Percentiles rank a stretch among this genome's conserved stretches.
These are phyloP conservation scores for Citrullus colocynthis DNA, from an alignment of 306 rosid species.

Conservation along the genomic window DNA sequence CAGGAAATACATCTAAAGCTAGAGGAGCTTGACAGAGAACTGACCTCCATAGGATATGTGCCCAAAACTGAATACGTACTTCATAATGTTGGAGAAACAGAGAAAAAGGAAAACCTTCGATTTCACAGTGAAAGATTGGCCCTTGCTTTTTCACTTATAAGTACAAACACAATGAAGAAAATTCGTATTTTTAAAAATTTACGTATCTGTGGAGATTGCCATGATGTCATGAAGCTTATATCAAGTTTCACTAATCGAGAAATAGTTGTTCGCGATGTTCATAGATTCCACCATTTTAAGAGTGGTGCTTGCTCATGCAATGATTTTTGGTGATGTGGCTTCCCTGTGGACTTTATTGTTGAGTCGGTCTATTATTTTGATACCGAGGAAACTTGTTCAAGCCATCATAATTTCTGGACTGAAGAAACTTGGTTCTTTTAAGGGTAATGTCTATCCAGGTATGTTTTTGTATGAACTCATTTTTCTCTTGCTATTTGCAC, in stretches of 20 bases:
- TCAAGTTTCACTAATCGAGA: constrained; percentile 16
- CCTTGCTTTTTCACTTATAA: constrained; percentile 18
- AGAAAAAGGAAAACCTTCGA: constrained; percentile 17
- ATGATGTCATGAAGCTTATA: constrained; percentile 19
- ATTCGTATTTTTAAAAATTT: constrained; percentile 22
- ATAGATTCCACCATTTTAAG: constrained; percentile 23
- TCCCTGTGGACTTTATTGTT: background rate
- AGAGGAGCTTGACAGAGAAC: constrained; percentile 17
- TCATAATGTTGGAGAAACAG: constrained; percentile 16
- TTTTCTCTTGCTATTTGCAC: background rate
- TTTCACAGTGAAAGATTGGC: constrained; percentile 28
- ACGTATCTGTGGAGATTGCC: constrained; percentile 25
- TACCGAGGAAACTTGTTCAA: background rate
- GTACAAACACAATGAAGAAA: constrained; percentile 2
- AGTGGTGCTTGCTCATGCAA: constrained; percentile 21
- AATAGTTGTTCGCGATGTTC: constrained; percentile 20
- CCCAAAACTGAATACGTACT: constrained; percentile 20
- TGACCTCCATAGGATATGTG: constrained; percentile 7
- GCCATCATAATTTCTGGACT: background rate
- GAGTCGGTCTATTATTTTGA: background rate
- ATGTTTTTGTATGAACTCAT: background rate
- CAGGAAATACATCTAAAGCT: constrained; percentile 19
- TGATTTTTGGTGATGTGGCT: constrained; percentile 18
- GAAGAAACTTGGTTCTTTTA: background rate
- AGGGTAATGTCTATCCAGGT: background rate